Conservation (phyloP, 1,139 yeast species). For the Yamadazyma aaseri region DNA sequence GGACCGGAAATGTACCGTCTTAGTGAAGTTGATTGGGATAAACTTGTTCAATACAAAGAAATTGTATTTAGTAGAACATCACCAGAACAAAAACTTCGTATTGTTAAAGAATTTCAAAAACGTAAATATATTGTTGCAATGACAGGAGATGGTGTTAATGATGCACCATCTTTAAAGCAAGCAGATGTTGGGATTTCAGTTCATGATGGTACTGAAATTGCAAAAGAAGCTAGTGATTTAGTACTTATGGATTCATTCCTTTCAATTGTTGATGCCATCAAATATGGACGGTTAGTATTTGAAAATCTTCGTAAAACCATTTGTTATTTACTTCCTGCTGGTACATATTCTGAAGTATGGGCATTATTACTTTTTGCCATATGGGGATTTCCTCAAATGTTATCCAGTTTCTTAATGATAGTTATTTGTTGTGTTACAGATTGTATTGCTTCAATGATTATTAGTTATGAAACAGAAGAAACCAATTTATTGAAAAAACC, state of each 20-base stretch:
- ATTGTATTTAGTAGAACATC: slow-evolving; percentile 54
- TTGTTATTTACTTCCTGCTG: slow-evolving; percentile 54
- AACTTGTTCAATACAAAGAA: slow-evolving; percentile 34
- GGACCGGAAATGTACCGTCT: slow-evolving; percentile 38
- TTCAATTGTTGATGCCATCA: slow-evolving; percentile 48
- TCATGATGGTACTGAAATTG: slow-evolving; percentile 53
- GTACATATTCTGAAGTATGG: slow-evolving; percentile 54
- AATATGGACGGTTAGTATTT: slow-evolving; percentile 50
- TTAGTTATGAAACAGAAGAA: slow-evolving; percentile 49
- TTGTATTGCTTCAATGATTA: slow-evolving; percentile 43
- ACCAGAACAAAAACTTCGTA: slow-evolving; percentile 51
- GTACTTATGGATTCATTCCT: slow-evolving; percentile 43
- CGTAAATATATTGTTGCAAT: slow-evolving; percentile 46
- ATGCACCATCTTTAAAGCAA: slow-evolving; percentile 51
- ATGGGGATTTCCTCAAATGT: slow-evolving; percentile 51
- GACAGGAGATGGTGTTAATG: slow-evolving; percentile 57
- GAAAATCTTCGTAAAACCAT: slow-evolving; percentile 52
- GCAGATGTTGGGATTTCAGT: slow-evolving; percentile 56
- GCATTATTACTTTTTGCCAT: slow-evolving; percentile 48
- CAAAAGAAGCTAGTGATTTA: slow-evolving; percentile 57
- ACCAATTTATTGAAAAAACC: slow-evolving; percentile 39
- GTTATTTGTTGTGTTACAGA: slow-evolving; percentile 51
- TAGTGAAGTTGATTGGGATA: slow-evolving; percentile 45
- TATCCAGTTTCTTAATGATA: slow-evolving; percentile 54
- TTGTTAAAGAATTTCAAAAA: slow-evolving; percentile 48